A percentile compares a stretch with the other conserved stretches of the same genome.
Evolutionary conservation across 2,329 filamentous ascomycete genomes (phyloP).

Genomic region (Alternaria sp.): DNA sequence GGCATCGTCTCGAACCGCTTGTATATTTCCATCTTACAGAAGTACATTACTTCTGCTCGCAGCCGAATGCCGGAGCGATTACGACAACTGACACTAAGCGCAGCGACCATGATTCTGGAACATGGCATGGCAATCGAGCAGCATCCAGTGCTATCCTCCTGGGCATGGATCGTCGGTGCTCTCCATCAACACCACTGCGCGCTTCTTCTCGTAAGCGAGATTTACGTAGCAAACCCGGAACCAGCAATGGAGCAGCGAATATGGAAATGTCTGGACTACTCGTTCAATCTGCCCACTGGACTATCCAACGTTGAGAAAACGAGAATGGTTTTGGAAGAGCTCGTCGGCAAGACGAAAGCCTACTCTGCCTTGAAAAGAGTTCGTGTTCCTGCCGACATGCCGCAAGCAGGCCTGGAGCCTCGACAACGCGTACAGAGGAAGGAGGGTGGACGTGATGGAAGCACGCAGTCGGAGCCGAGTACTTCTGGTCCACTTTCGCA

Average conservation of each 20-base stretch:
- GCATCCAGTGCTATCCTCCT: constrained; percentile 59
- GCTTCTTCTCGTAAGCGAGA: constrained; percentile 70
- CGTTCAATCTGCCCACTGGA: constrained; percentile 66
- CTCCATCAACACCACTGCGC: constrained; percentile 76
- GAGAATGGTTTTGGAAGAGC: constrained; percentile 65
- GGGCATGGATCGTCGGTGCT: constrained; percentile 74
- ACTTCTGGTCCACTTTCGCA: constrained; percentile 1
- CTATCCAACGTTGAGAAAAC: constrained; percentile 64
- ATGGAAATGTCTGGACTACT: constrained; percentile 74
- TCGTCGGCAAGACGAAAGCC: constrained; percentile 65
- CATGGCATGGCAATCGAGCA: constrained; percentile 62
- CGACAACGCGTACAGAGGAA: constrained; percentile 8
- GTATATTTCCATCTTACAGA: constrained; percentile 71
- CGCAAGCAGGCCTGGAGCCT: constrained; percentile 41
- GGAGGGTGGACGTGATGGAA: constrained; percentile 9
- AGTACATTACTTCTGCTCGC: constrained; percentile 63
- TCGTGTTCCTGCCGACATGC: constrained; percentile 58
- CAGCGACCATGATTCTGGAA: constrained; percentile 62
- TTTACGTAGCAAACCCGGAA: constrained; percentile 65
- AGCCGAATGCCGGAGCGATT: constrained; percentile 66
- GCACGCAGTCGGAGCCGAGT: neutral
- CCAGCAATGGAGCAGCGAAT: constrained; percentile 67
- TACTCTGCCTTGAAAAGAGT: constrained; percentile 67
- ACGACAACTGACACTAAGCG: constrained; percentile 67
- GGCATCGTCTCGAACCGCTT: constrained; percentile 68